Percentiles rank a stretch among this genome's conserved stretches.
Conservation (phyloP, 2,329 filamentous ascomycete genomes). For the Fusarium sp. region DNA sequence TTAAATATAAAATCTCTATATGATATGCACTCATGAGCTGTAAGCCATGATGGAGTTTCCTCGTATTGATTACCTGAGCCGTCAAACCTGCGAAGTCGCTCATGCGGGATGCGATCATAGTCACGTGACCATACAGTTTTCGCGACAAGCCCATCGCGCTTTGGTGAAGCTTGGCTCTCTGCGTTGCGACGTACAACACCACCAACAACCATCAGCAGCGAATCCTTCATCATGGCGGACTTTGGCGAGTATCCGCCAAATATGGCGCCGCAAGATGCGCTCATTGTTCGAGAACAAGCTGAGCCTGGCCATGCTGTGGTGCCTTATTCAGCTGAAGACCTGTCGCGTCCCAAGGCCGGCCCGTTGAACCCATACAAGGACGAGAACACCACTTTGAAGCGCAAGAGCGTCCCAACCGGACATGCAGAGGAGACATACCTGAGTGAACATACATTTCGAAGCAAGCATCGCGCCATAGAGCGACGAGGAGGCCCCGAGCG, state of each 20-base stretch:
- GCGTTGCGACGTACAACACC: slow-evolving; percentile 28
- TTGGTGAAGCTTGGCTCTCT: slow-evolving; percentile 12
- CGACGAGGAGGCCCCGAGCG: slow-evolving; percentile 71
- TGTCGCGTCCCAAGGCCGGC: slow-evolving; percentile 75
- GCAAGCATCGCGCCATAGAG: slow-evolving; percentile 88
- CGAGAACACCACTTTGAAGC: slow-evolving; percentile 73
- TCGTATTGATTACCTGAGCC: slow-evolving; percentile 4
- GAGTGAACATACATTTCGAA: slow-evolving; percentile 91
- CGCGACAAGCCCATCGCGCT: slow-evolving; percentile 29
- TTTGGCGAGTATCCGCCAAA: slow-evolving; percentile 77
- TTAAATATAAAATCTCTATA: slow-evolving; percentile 5
- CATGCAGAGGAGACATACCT: slow-evolving; percentile 90
- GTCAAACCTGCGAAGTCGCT: slow-evolving; percentile 3
- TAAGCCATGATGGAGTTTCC: slow-evolving; percentile 11
- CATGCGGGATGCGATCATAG: slow-evolving; percentile 31
- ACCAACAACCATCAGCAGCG: slow-evolving; percentile 1
- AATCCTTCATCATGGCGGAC: slow-evolving; percentile 65
- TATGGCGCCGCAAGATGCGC: slow-evolving; percentile 75
- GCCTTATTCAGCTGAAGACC: slow-evolving; percentile 79
- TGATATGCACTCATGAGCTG: not conserved
- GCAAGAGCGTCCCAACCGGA: slow-evolving; percentile 88
- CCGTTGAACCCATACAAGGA: slow-evolving; percentile 83
- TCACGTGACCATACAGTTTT: slow-evolving; percentile 38
- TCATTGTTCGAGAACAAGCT: slow-evolving; percentile 70
- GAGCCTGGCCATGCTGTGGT: slow-evolving; percentile 73